A percentile compares a stretch with the other conserved stretches of the same genome.
Conservation (phyloP, 1,284 basidiomycete species). For the Rhodotorula glutinis region DNA sequence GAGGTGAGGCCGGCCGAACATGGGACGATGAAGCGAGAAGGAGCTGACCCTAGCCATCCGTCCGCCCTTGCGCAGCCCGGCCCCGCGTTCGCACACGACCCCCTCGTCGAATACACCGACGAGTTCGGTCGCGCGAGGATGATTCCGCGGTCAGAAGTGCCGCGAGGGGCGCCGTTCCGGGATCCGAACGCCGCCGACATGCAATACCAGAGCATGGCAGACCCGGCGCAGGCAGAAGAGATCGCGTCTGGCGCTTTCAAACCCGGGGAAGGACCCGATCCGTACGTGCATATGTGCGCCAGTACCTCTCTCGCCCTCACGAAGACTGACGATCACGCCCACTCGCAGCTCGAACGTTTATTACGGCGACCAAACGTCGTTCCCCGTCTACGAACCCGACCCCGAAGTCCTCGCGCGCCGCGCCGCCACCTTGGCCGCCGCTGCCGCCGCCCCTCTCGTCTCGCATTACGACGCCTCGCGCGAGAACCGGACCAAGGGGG, state of each 20-base stretch:
- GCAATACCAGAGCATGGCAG: not conserved
- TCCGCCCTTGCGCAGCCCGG: conserved; percentile 2
- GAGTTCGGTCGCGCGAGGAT: conserved; percentile 75
- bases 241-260: conserved; percentile 9
- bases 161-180: conserved; percentile 58
- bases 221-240: not conserved
- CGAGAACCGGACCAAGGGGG: conserved; percentile 82
- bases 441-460: conserved; percentile 53
- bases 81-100: conserved; percentile 52
- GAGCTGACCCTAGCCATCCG: too few relatives aligned
- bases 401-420: conserved; percentile 55
- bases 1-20: conserved; percentile 9
- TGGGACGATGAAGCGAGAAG: too few relatives aligned
- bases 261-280: conserved; percentile 44
- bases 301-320: conserved; percentile 36
- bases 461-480: conserved; percentile 75
- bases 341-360: conserved; percentile 46
- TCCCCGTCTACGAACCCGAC: conserved; percentile 81
- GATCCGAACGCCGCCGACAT: conserved; percentile 28
- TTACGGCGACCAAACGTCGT: conserved; percentile 67
- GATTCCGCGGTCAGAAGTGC: conserved; percentile 69
- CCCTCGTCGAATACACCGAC: conserved; percentile 76
- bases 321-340: conserved; percentile 49
- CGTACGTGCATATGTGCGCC: conserved; percentile 52
- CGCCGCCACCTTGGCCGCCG: conserved; percentile 45